Conservation (phyloP, 2,329 filamentous ascomycete species). For the Cyclaneusma minus region DNA sequence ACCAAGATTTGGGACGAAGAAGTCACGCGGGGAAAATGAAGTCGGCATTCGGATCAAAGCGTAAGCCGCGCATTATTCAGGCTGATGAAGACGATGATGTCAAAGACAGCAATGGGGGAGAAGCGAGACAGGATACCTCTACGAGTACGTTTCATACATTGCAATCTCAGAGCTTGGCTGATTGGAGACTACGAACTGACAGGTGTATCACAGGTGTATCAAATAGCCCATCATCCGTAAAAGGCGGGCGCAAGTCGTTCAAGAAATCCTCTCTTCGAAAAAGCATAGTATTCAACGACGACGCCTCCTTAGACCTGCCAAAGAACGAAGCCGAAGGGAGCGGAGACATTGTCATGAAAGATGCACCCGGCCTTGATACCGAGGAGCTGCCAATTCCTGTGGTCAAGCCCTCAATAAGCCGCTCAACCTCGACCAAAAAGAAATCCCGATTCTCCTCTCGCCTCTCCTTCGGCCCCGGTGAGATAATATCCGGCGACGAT, state of each 20-base stretch:
- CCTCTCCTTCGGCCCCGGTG: constrained; percentile 58
- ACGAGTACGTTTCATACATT: constrained; percentile 12
- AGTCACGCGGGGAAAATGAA: too few species aligned
- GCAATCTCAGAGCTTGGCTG: constrained; percentile 13
- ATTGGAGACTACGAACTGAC: constrained; percentile 14
- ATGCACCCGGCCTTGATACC: constrained; percentile 5
- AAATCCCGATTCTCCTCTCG: constrained; percentile 43
- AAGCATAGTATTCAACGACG: constrained; percentile 29
- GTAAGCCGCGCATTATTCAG: constrained; percentile 66
- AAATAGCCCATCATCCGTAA: constrained; percentile 12
- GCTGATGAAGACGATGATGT: constrained; percentile 50
- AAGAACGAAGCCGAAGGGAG: constrained; percentile 7
- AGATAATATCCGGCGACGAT: constrained; percentile 35
- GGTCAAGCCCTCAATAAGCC: constrained; percentile 27
- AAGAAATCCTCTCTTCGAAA: constrained; percentile 44
- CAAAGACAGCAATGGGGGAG: constrained; percentile 12
- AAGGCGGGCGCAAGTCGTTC: constrained; percentile 33
- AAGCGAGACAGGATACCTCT: constrained; percentile 6
- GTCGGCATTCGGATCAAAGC: constrained; percentile 32
- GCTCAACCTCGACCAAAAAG: constrained; percentile 44
- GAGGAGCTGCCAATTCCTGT: constrained; percentile 5
- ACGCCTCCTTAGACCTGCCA: constrained; percentile 22
- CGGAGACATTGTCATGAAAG: constrained; percentile 5
- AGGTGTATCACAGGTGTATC: constrained; percentile 6
- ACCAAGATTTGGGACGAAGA: too few species aligned